Evolutionary conservation across 2,329 filamentous ascomycete genomes (phyloP).

Genomic region (Amauroascus verrucosus): DNA sequence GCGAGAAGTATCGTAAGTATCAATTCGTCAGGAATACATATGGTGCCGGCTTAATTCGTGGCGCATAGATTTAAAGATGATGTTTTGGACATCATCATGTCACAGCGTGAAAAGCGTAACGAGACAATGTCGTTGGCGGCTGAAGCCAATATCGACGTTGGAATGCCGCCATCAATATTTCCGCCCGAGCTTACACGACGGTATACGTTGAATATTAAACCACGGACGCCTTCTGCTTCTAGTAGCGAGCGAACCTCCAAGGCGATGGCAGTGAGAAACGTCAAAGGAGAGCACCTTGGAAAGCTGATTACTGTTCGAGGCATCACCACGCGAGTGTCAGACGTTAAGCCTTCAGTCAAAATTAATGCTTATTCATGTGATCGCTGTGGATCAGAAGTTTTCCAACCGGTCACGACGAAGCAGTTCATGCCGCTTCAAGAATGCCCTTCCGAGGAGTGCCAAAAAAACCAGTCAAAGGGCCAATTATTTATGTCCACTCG

Average conservation of each 20-base stretch:
- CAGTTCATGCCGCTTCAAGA: constrained; percentile 78
- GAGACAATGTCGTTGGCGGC: constrained; percentile 60
- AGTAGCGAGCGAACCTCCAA: constrained; percentile 50
- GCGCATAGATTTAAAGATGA: constrained; percentile 81
- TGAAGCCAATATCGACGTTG: constrained; percentile 55
- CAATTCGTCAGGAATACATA: not conserved
- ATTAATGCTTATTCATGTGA: constrained; percentile 98
- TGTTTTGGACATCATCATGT: constrained; percentile 92
- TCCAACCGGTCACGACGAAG: constrained; percentile 86
- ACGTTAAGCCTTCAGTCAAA: constrained; percentile 94
- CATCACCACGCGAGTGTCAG: constrained; percentile 89
- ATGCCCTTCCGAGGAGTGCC: constrained; percentile 85
- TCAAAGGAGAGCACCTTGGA: constrained; percentile 85
- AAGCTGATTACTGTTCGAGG: constrained; percentile 88
- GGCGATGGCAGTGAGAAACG: constrained; percentile 79
- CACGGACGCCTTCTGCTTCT: constrained; percentile 61
- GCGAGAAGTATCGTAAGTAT: constrained; percentile 60
- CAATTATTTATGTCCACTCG: constrained; percentile 90
- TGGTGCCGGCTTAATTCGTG: constrained; percentile 19
- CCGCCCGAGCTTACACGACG: constrained; percentile 83
- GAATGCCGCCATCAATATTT: constrained; percentile 64
- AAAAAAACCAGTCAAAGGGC: constrained; percentile 80
- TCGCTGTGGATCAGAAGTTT: constrained; percentile 90
- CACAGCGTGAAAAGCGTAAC: constrained; percentile 77
- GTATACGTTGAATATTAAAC: constrained; percentile 95